These are phyloP conservation scores for Dendrothele bispora DNA, from an alignment of 768 basidiomycete species.

Conservation along the genomic window DNA sequence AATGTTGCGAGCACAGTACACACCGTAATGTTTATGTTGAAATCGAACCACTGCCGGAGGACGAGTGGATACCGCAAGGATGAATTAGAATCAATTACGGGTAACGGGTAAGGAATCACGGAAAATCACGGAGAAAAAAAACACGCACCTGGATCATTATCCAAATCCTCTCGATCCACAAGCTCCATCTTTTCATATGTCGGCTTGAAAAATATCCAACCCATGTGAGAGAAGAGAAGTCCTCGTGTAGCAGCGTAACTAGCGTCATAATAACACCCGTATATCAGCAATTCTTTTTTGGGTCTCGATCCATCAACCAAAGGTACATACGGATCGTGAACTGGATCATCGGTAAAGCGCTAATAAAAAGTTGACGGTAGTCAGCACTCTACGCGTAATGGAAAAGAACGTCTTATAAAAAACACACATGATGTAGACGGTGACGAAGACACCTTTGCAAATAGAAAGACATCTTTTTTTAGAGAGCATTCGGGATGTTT, in stretches of 20 bases:
- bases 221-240: constrained; percentile 76
- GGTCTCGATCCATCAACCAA: neutral
- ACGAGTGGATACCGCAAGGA: too few species aligned
- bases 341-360: constrained; percentile 71
- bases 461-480: neutral
- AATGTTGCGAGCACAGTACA: neutral
- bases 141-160: constrained; percentile 61
- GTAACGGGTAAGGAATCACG: neutral
- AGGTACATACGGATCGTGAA: constrained; percentile 59
- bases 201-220: constrained; percentile 85
- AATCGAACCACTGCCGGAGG: constrained; percentile 55
- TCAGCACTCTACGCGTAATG: too few species aligned
- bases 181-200: constrained; percentile 59
- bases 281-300: neutral
- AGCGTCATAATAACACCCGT: neutral
- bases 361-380: constrained; percentile 20
- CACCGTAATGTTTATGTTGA: constrained; percentile 71
- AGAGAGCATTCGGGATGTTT: neutral
- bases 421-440: constrained; percentile 69
- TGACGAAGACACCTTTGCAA: constrained; percentile 63
- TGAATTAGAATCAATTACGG: neutral
- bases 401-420: neutral
- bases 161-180: constrained; percentile 69
- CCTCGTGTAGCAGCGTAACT: constrained; percentile 77
- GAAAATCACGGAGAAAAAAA: neutral